A percentile compares a stretch with the other conserved stretches of the same genome.
These are phyloP conservation scores for Kernera saxatilis DNA, from an alignment of 345 rosid species.

Conservation along the genomic window DNA sequence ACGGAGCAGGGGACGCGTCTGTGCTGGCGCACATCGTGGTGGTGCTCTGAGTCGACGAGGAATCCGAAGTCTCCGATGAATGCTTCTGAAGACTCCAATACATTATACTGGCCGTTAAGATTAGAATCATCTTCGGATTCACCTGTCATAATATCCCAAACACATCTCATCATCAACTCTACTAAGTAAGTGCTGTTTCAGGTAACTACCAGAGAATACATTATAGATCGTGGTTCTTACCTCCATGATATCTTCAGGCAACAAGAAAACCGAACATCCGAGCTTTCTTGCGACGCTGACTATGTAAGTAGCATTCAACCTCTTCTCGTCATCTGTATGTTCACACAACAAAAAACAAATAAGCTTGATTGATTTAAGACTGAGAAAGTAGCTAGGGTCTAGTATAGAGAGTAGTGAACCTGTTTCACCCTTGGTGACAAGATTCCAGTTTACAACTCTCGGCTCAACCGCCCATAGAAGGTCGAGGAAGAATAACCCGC, in stretches of 20 bases:
- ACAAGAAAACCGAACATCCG: constrained; percentile 92
- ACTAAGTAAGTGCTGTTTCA: neutral
- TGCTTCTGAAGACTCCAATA: constrained; percentile 81
- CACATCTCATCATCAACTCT: constrained; percentile 1
- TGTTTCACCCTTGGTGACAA: constrained; percentile 89
- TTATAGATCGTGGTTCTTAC: constrained; percentile 30
- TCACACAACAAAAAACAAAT: neutral
- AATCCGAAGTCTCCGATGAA: constrained; percentile 45
- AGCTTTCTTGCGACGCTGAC: constrained; percentile 93
- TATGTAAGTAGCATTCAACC: constrained; percentile 90
- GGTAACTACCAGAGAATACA: neutral
- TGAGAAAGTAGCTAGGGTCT: neutral
- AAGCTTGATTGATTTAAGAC: neutral
- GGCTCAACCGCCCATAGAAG: constrained; percentile 88
- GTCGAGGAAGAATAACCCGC: constrained; percentile 81
- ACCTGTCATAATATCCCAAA: constrained; percentile 49
- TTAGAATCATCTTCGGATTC: constrained; percentile 88
- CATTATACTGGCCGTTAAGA: constrained; percentile 85
- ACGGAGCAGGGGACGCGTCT: constrained; percentile 66
- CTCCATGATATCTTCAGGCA: constrained; percentile 98
- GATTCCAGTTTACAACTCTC: constrained; percentile 94
- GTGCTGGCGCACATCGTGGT: constrained; percentile 35
- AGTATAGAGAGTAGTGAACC: constrained; percentile 40
- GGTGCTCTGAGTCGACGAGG: constrained; percentile 41
- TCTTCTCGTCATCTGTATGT: constrained; percentile 72